phyloP scores from a whole-genome alignment of 345 rosid genomes.

The Syzygium aromaticum region DNA sequence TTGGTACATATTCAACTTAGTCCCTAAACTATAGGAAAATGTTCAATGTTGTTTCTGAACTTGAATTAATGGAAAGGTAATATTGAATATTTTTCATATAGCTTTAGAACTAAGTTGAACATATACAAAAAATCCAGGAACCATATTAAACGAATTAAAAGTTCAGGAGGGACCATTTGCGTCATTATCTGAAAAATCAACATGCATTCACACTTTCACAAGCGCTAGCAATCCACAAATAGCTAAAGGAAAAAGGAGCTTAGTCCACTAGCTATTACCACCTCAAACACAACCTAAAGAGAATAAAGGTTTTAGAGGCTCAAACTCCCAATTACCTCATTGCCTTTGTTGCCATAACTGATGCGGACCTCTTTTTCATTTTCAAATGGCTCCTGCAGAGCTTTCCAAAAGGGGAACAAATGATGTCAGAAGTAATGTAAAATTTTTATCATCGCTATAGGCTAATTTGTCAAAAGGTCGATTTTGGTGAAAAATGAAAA shows the following conservation, averaged over 20 bases:
- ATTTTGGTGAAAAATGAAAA: not conserved
- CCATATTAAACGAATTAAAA: too few species aligned
- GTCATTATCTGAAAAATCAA: too few species aligned
- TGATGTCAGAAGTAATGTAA: not conserved
- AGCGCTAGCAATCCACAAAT: not conserved
- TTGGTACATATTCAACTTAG: too few species aligned
- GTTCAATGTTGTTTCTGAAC: too few species aligned
- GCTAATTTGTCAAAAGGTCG: not conserved
- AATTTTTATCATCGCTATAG: not conserved
- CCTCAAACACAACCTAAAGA: not conserved
- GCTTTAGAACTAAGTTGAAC: too few species aligned
- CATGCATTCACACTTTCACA: not conserved
- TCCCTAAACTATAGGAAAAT: too few species aligned
- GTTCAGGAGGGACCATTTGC: too few species aligned
- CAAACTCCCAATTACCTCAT: slow-evolving; percentile 49
- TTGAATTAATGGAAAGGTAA: too few species aligned
- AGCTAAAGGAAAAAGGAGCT: not conserved
- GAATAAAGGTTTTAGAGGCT: not conserved
- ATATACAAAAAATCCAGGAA: too few species aligned
- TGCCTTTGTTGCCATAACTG: slow-evolving; percentile 94
- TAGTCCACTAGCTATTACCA: not conserved
- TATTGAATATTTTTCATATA: too few species aligned
- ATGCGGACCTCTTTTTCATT: slow-evolving; percentile 63
- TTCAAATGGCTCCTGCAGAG: slow-evolving; percentile 28
- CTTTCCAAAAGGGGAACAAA: slow-evolving; percentile 22